phyloP scores from a whole-genome alignment of 1,139 yeast genomes.

The Kodamaea plutei region DNA sequence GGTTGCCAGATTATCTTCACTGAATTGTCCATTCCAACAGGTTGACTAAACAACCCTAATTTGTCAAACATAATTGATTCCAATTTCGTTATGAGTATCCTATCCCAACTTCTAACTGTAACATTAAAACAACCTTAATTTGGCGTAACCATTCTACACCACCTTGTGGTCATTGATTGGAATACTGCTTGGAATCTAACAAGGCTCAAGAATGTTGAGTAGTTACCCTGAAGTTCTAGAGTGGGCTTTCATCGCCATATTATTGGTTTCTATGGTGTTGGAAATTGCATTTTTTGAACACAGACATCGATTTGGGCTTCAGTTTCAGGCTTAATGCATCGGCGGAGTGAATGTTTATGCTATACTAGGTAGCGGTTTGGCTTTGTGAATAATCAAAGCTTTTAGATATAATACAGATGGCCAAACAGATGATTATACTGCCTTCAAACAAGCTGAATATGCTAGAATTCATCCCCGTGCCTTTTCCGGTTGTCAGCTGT shows the following conservation, averaged over 20 bases:
- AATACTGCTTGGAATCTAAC: constrained; percentile 12
- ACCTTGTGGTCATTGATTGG: constrained; percentile 14
- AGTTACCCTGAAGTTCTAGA: constrained; percentile 18
- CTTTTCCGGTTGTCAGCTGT: too few relatives aligned
- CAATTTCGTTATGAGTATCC: constrained; percentile 16
- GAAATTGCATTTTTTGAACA: constrained; percentile 15
- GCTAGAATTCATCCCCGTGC: too few relatives aligned
- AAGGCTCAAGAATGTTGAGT: constrained; percentile 13
- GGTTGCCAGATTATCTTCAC: constrained; percentile 19
- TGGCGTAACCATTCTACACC: constrained; percentile 14
- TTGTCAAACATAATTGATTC: constrained; percentile 17
- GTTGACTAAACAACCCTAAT: constrained; percentile 16
- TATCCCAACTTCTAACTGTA: constrained; percentile 18
- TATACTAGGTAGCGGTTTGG: too few relatives aligned
- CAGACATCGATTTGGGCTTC: constrained; percentile 17
- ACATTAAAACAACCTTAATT: constrained; percentile 9
- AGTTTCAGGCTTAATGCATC: constrained; percentile 18
- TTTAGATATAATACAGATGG: too few relatives aligned
- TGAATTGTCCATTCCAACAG: constrained; percentile 17
- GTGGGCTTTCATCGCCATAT: constrained; percentile 13
- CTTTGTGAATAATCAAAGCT: too few relatives aligned
- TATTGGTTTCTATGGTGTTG: constrained; percentile 13
- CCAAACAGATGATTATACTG: too few relatives aligned
- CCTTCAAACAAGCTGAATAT: too few relatives aligned
- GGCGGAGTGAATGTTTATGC: constrained; percentile 21